A percentile compares a stretch with the other conserved stretches of the same genome.
Evolutionary conservation across 2,329 filamentous ascomycete species (phyloP).

Genomic region (Capronia epimyces): DNA sequence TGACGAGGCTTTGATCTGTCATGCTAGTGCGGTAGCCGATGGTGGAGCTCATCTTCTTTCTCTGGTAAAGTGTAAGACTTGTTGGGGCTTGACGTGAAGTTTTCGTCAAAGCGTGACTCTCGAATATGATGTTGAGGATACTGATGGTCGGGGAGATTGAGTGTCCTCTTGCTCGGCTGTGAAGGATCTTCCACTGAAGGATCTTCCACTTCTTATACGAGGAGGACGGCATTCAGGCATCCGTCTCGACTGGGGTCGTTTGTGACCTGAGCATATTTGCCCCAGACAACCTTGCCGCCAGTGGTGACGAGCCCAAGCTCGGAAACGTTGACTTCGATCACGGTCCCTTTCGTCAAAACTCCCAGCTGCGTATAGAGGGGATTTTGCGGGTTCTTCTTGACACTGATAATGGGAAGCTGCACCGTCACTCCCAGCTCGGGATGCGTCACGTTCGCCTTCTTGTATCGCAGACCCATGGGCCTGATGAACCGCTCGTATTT

Average conservation of each 20-base stretch:
- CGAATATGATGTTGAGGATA: no score
- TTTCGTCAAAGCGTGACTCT: no score
- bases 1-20: neutral
- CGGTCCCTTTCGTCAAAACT: slow-evolving; percentile 77
- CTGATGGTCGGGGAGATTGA: no score
- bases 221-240: slow-evolving; percentile 50
- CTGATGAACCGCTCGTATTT: slow-evolving; percentile 68
- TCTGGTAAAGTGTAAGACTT: neutral
- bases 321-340: slow-evolving; percentile 86
- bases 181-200: no score
- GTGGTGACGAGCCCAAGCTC: slow-evolving; percentile 89
- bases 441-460: slow-evolving; percentile 69
- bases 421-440: slow-evolving; percentile 81
- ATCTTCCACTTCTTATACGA: slow-evolving; percentile 28
- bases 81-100: no score
- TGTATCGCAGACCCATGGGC: slow-evolving; percentile 72
- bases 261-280: slow-evolving; percentile 65
- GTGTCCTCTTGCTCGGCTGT: no score
- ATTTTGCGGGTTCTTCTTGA: slow-evolving; percentile 83
- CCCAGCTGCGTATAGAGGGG: slow-evolving; percentile 89
- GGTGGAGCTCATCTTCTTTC: no score
- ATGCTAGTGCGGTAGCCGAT: neutral
- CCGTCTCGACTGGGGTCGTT: slow-evolving; percentile 58
- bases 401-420: slow-evolving; percentile 71
- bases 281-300: slow-evolving; percentile 90